phyloP scores from a whole-genome alignment of 1,139 yeast genomes.

The Taphrina betulina region DNA sequence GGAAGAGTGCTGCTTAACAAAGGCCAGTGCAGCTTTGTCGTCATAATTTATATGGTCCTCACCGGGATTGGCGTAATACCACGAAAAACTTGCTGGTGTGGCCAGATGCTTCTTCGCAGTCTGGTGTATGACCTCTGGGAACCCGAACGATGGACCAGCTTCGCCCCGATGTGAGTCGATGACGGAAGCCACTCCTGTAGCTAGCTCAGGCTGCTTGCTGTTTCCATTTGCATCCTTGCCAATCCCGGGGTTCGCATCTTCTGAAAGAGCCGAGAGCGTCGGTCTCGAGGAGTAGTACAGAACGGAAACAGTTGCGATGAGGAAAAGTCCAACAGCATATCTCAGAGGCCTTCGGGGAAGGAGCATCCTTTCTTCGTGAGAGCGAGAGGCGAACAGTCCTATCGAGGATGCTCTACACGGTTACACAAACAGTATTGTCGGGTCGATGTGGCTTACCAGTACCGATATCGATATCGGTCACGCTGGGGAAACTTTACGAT shows the following conservation, averaged over 20 bases:
- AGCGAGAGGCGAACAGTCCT: not conserved
- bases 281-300: not conserved
- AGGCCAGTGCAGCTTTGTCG: conserved; percentile 6
- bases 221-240: conserved; percentile 20
- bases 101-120: conserved; percentile 4
- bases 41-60: conserved; percentile 16
- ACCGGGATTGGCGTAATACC: conserved; percentile 26
- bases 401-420: too few species aligned
- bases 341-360: conserved; percentile 1
- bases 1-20: conserved; percentile 40
- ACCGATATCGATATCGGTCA: too few species aligned
- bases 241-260: conserved; percentile 20
- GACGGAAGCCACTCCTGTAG: conserved; percentile 19
- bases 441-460: too few species aligned
- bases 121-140: conserved; percentile 19
- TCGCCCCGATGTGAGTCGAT: conserved; percentile 24
- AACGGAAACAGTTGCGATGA: not conserved
- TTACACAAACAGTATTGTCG: too few species aligned
- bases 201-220: conserved; percentile 23
- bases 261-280: conserved; percentile 7
- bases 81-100: conserved; percentile 19
- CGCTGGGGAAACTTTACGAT: too few species aligned
- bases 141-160: conserved; percentile 7
- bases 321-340: not conserved
- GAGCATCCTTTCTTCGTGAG: not conserved